Evolutionary conservation across 1,139 yeast genomes (phyloP).

Genomic region (Hyphopichia wangnamkhiaoensis): DNA sequence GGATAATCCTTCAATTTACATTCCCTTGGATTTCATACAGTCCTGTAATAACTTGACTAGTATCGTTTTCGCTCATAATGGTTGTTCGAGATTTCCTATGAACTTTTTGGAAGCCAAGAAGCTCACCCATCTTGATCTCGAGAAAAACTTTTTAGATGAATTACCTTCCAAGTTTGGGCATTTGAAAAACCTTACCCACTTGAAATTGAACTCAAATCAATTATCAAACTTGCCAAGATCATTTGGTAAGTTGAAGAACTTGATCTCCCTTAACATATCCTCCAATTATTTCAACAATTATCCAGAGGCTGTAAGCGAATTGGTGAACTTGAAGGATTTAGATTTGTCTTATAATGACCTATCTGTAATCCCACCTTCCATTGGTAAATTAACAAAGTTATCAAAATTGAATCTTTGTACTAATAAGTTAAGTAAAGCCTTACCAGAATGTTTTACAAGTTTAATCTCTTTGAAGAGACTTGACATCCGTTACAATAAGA

Average conservation of each 20-base stretch:
- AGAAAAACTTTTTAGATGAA: conserved; percentile 70
- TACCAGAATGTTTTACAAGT: conserved; percentile 56
- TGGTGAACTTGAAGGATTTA: conserved; percentile 62
- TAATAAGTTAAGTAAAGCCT: conserved; percentile 58
- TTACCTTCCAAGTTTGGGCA: conserved; percentile 61
- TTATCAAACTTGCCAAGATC: conserved; percentile 64
- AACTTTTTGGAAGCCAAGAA: conserved; percentile 70
- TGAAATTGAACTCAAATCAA: conserved; percentile 74
- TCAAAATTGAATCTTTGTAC: conserved; percentile 75
- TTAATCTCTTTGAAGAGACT: conserved; percentile 65
- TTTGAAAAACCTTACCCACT: conserved; percentile 52
- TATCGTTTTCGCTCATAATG: conserved; percentile 70
- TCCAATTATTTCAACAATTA: conserved; percentile 73
- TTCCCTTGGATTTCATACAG: conserved; percentile 85
- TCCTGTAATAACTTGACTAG: conserved; percentile 71
- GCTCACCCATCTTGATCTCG: conserved; percentile 71
- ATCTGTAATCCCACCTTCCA: conserved; percentile 57
- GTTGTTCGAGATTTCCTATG: conserved; percentile 72
- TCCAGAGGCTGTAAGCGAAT: conserved; percentile 68
- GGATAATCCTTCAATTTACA: conserved; percentile 79
- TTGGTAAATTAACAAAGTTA: conserved; percentile 58
- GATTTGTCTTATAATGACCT: conserved; percentile 85
- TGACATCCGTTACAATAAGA: conserved; percentile 75
- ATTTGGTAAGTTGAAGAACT: conserved; percentile 54
- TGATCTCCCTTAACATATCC: conserved; percentile 69